Evolutionary conservation across 495 filamentous ascomycete species (phyloP).

Genomic region (Amphirosellinia nigrospora): DNA sequence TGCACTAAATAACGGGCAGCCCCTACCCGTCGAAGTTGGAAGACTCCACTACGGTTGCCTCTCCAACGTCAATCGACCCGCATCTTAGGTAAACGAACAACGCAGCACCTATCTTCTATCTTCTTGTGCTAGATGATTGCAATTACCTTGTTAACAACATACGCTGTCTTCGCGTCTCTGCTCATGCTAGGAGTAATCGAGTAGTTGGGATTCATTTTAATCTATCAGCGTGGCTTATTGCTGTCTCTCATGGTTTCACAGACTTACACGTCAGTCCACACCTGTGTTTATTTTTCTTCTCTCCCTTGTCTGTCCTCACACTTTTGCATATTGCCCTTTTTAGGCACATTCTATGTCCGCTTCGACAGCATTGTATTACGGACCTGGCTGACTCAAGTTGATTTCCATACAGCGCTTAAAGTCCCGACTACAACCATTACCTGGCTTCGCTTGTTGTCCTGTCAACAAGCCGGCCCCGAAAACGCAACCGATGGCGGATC

Average conservation of each 20-base stretch:
- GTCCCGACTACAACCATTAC: slow-evolving; percentile 14
- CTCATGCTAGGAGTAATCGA: not conserved
- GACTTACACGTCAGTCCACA: slow-evolving; percentile 15
- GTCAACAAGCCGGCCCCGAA: slow-evolving; percentile 15
- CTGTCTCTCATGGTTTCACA: slow-evolving; percentile 13
- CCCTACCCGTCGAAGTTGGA: not conserved
- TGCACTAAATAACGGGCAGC: not conserved
- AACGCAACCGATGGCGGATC: slow-evolving; percentile 36
- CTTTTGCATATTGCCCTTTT: not conserved
- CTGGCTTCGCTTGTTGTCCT: slow-evolving; percentile 27
- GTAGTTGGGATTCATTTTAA: not conserved
- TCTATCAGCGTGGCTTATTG: slow-evolving; percentile 2
- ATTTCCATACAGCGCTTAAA: not conserved
- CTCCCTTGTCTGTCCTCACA: no score
- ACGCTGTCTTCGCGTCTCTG: not conserved
- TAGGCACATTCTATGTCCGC: not conserved
- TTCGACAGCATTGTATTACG: not conserved
- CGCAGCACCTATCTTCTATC: slow-evolving; percentile 1
- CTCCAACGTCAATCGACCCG: slow-evolving; percentile 33
- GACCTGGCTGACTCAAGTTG: not conserved
- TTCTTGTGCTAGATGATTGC: slow-evolving; percentile 9
- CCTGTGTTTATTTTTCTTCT: slow-evolving; percentile 21
- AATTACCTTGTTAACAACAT: slow-evolving; percentile 14
- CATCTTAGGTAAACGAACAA: slow-evolving; percentile 36
- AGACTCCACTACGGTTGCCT: slow-evolving; percentile 32